A percentile compares a stretch with the other conserved stretches of the same genome.
phyloP scores from a whole-genome alignment of 2,329 filamentous ascomycete genomes.

The Alternaria postmessia region DNA sequence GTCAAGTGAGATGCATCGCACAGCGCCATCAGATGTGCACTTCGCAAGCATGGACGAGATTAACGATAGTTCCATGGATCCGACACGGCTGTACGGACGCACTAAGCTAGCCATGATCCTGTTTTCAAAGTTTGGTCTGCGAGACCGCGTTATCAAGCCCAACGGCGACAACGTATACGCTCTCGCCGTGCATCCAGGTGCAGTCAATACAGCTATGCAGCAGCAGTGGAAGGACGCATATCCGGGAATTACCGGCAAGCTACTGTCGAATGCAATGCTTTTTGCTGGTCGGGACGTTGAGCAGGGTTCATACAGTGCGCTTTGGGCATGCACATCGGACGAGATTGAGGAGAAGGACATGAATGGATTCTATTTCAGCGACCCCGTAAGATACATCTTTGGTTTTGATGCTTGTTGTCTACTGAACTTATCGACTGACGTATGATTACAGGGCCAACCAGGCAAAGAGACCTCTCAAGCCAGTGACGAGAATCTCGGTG shows the following conservation, averaged over 20 bases:
- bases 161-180: constrained; percentile 55
- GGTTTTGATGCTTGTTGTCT: background rate
- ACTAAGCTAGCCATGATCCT: constrained; percentile 57
- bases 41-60: constrained; percentile 56
- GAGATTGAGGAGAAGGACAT: constrained; percentile 54
- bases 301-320: constrained; percentile 56
- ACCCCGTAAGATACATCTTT: constrained; percentile 30
- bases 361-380: constrained; percentile 56
- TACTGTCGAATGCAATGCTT: constrained; percentile 49
- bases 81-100: constrained; percentile 52
- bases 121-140: constrained; percentile 54
- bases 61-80: constrained; percentile 49
- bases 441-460: constrained; percentile 25
- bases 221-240: constrained; percentile 59
- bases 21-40: constrained; percentile 48
- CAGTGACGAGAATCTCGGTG: constrained; percentile 50
- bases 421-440: background rate
- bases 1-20: constrained; percentile 52
- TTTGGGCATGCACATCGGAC: constrained; percentile 52
- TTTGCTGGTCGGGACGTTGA: constrained; percentile 49
- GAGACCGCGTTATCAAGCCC: constrained; percentile 53
- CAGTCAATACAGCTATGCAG: constrained; percentile 55
- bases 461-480: constrained; percentile 54
- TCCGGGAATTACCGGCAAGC: constrained; percentile 52
- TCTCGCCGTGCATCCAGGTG: constrained; percentile 54